phyloP scores from a whole-genome alignment of 768 basidiomycete genomes.

The Mrakia hoshinonis region DNA sequence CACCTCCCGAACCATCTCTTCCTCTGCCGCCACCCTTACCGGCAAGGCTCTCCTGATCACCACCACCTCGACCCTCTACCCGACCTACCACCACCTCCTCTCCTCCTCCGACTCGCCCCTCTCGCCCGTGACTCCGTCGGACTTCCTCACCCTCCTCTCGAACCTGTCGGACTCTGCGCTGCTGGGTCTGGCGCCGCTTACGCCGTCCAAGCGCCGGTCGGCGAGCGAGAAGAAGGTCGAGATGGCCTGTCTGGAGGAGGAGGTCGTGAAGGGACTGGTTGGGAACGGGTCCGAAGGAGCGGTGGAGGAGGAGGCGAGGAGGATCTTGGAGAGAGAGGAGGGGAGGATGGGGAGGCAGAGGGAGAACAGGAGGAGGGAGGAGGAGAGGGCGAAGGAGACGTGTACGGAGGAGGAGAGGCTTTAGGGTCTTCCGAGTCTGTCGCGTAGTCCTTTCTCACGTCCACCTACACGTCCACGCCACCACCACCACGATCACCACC shows the following conservation, averaged over 20 bases:
- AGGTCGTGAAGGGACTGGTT: conserved; percentile 37
- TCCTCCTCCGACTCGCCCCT: conserved; percentile 36
- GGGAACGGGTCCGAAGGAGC: conserved; percentile 29
- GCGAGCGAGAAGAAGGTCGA: conserved; percentile 33
- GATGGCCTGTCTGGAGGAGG: conserved; percentile 36
- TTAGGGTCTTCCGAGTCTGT: neutral
- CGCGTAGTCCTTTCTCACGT: too few species aligned
- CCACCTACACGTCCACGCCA: neutral
- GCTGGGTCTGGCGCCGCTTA: conserved; percentile 31
- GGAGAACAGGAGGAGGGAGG: conserved; percentile 13
- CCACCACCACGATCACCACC: neutral
- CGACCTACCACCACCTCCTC: conserved; percentile 39
- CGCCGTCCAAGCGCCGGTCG: conserved; percentile 29
- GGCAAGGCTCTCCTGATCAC: conserved; percentile 12
- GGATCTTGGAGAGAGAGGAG: conserved; percentile 30
- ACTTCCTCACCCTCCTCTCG: conserved; percentile 40
- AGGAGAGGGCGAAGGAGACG: conserved; percentile 19
- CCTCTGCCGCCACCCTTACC: neutral
- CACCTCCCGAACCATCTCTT: conserved; percentile 23
- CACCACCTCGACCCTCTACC: conserved; percentile 34
- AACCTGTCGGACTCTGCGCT: conserved; percentile 39
- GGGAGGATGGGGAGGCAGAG: conserved; percentile 18
- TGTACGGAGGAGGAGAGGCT: conserved; percentile 24
- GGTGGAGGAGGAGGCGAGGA: conserved; percentile 38
- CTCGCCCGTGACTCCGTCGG: conserved; percentile 38